Percentiles rank a stretch among this genome's conserved stretches.
These are phyloP conservation scores for Lichtheimia corymbifera DNA, from an alignment of 371 early-diverging fungal species.

Conservation along the genomic window DNA sequence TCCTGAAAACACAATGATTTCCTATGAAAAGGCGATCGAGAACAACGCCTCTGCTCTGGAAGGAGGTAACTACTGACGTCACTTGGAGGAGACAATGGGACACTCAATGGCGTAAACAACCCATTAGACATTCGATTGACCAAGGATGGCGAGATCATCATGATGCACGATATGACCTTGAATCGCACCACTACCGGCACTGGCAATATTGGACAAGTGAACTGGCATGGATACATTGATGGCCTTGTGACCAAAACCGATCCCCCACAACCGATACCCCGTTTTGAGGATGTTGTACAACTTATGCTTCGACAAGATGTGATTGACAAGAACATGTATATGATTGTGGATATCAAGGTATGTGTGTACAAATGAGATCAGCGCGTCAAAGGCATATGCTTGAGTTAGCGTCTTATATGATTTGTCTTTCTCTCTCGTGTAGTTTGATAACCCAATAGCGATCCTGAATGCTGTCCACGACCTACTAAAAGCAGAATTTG, in stretches of 20 bases:
- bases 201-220: slow-evolving; percentile 46
- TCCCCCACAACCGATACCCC: slow-evolving; percentile 52
- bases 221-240: slow-evolving; percentile 65
- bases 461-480: slow-evolving; percentile 42
- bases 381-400: background rate
- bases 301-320: slow-evolving; percentile 49
- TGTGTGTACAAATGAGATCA: background rate
- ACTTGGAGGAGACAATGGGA: background rate
- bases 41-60: slow-evolving; percentile 63
- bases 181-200: slow-evolving; percentile 62
- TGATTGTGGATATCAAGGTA: slow-evolving; percentile 71
- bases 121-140: slow-evolving; percentile 65
- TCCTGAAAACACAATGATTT: slow-evolving; percentile 66
- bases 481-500: slow-evolving; percentile 29
- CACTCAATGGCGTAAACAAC: too few relatives aligned
- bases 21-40: slow-evolving; percentile 58
- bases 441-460: slow-evolving; percentile 53
- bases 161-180: slow-evolving; percentile 65
- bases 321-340: slow-evolving; percentile 44
- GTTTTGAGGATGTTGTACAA: slow-evolving; percentile 58
- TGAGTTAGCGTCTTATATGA: too few relatives aligned
- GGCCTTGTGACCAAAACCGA: slow-evolving; percentile 50
- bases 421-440: too few relatives aligned
- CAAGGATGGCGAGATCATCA: slow-evolving; percentile 61
- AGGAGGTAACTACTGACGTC: slow-evolving; percentile 42